Conservation (phyloP, 495 filamentous ascomycete species). For the Halenospora varia region DNA sequence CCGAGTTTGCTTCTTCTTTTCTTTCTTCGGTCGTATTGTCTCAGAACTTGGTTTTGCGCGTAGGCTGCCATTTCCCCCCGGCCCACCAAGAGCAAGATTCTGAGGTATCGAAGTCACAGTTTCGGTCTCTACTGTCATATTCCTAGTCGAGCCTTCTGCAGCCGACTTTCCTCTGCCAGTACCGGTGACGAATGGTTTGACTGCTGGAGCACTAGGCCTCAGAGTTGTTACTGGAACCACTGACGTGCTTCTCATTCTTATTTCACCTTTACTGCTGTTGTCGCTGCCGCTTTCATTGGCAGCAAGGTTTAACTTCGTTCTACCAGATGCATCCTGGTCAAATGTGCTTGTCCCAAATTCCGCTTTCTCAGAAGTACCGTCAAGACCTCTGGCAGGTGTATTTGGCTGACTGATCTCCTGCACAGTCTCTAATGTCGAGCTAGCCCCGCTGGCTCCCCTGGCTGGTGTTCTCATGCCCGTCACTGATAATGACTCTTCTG, state of each 20-base stretch:
- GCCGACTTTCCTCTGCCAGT: conserved; percentile 51
- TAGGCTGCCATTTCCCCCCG: conserved; percentile 68
- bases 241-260: conserved; percentile 30
- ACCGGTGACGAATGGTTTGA: conserved; percentile 38
- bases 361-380: conserved; percentile 42
- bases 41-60: conserved; percentile 85
- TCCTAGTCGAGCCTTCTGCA: conserved; percentile 72
- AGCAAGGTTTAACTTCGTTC: conserved; percentile 31
- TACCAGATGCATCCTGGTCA: conserved; percentile 30
- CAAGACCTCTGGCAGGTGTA: conserved; percentile 51
- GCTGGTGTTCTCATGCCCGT: conserved; percentile 60
- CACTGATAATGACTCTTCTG: conserved; percentile 47
- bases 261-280: conserved; percentile 43
- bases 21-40: conserved; percentile 88
- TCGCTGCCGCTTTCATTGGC: conserved; percentile 59
- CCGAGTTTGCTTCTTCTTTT: conserved; percentile 73
- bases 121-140: conserved; percentile 98
- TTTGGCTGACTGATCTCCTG: conserved; percentile 83
- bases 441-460: conserved; percentile 61
- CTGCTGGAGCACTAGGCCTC: conserved; percentile 36
- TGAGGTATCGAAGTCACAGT: conserved; percentile 90
- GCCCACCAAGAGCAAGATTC: conserved; percentile 68
- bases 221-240: conserved; percentile 29
- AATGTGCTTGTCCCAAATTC: conserved; percentile 41
- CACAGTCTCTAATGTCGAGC: conserved; percentile 81